A percentile compares a stretch with the other conserved stretches of the same genome.
Conservation (phyloP, 2,329 filamentous ascomycete genomes). For the Trichophyton equinum region DNA sequence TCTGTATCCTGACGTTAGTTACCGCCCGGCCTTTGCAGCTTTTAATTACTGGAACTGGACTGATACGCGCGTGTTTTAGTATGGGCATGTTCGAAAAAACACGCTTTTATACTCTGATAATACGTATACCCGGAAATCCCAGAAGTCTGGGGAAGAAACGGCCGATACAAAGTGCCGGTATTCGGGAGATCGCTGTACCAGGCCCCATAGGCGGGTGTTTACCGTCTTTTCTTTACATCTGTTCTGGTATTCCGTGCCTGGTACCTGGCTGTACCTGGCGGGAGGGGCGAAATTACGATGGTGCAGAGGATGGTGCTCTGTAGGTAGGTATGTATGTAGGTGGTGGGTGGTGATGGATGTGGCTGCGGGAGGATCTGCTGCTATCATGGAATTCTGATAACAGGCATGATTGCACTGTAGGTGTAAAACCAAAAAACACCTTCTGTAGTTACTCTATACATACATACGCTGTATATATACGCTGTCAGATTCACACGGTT, state of each 20-base stretch:
- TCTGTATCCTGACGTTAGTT: not conserved
- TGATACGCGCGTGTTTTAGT: not conserved
- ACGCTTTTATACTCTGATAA: not conserved
- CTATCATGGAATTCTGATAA: too few relatives aligned
- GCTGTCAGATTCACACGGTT: slow-evolving; percentile 42
- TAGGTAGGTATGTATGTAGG: too few relatives aligned
- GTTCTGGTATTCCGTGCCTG: too few relatives aligned
- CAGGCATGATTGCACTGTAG: too few relatives aligned
- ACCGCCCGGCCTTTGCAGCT: not conserved
- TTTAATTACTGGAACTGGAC: not conserved
- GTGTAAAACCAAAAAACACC: too few relatives aligned
- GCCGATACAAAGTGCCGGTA: not conserved
- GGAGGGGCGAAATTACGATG: too few relatives aligned
- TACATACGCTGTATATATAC: not conserved
- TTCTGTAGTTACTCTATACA: not conserved
- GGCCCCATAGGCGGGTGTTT: not conserved
- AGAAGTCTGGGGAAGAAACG: not conserved
- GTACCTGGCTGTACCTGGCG: too few relatives aligned
- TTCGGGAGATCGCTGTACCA: not conserved
- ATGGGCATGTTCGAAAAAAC: too few relatives aligned
- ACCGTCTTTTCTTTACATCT: too few relatives aligned
- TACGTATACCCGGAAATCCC: slow-evolving; percentile 4
- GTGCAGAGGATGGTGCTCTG: too few relatives aligned
- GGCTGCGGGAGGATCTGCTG: too few relatives aligned
- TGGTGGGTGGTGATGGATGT: too few relatives aligned